Evolutionary conservation across 2,329 filamentous ascomycete species (phyloP).

Genomic region (Claviceps sp.): DNA sequence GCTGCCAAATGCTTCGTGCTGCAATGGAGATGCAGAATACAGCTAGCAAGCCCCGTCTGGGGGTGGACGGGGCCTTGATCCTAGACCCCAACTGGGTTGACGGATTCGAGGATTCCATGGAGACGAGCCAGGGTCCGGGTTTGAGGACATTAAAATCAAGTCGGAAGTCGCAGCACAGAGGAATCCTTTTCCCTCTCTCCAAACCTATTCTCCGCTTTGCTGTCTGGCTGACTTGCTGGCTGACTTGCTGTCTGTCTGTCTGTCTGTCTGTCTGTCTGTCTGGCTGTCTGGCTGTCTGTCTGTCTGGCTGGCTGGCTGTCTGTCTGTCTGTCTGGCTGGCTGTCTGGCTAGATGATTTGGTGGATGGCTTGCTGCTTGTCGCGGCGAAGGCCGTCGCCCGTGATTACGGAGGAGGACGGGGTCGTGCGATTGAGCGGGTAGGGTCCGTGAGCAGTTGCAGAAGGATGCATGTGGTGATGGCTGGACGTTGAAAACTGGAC

Average conservation of each 20-base stretch:
- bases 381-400: not conserved
- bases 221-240: not conserved
- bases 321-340: not conserved
- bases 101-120: conserved; percentile 4
- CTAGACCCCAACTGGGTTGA: conserved; percentile 1
- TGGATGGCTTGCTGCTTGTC: not conserved
- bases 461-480: not conserved
- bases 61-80: conserved; percentile 2
- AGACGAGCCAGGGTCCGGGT: conserved; percentile 7
- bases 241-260: not conserved
- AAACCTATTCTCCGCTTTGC: not conserved
- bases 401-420: not conserved
- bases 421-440: not conserved
- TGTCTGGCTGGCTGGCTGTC: not conserved
- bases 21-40: not conserved
- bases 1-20: not conserved
- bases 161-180: conserved; percentile 3
- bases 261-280: not conserved
- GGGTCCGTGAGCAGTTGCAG: not conserved
- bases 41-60: conserved; percentile 1
- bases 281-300: not conserved
- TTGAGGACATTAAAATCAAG: conserved; percentile 2
- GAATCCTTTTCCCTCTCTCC: not conserved
- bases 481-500: not conserved
- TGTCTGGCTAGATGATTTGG: not conserved